Evolutionary conservation across 2,329 filamentous ascomycete species (phyloP).

Genomic region (Paracoccidioides lutzii): DNA sequence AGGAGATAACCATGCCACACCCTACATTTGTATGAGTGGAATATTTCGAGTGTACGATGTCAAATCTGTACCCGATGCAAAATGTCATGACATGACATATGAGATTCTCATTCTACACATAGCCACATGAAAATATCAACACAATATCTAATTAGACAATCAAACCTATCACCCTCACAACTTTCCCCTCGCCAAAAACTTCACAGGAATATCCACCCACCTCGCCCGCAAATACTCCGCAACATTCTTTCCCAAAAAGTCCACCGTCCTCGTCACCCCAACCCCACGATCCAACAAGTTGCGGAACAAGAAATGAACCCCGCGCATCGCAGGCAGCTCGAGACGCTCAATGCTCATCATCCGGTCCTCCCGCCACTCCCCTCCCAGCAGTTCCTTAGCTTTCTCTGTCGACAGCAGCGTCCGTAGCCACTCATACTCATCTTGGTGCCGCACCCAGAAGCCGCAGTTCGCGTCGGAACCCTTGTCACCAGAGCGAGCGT

Average conservation of each 20-base stretch:
- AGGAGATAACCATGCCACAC: slow-evolving; percentile 13
- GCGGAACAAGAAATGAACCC: slow-evolving; percentile 29
- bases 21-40: neutral
- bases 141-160: neutral
- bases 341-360: slow-evolving; percentile 30
- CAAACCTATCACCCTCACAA: slow-evolving; percentile 9
- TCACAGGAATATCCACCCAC: slow-evolving; percentile 24
- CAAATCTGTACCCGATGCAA: neutral
- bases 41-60: neutral
- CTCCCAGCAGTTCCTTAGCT: slow-evolving; percentile 14
- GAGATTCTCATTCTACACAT: neutral
- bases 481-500: slow-evolving; percentile 26
- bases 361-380: slow-evolving; percentile 13
- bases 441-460: slow-evolving; percentile 21
- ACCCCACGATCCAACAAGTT: slow-evolving; percentile 27
- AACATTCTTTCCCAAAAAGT: slow-evolving; percentile 30
- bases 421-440: slow-evolving; percentile 22
- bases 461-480: slow-evolving; percentile 25
- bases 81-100: neutral
- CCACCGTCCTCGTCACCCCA: slow-evolving; percentile 23
- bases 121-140: neutral
- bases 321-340: slow-evolving; percentile 33
- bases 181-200: slow-evolving; percentile 19
- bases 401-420: slow-evolving; percentile 13
- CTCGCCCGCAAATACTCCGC: slow-evolving; percentile 26